phyloP scores from a whole-genome alignment of 164 flowering plant species.

The Pachysandra terminalis region DNA sequence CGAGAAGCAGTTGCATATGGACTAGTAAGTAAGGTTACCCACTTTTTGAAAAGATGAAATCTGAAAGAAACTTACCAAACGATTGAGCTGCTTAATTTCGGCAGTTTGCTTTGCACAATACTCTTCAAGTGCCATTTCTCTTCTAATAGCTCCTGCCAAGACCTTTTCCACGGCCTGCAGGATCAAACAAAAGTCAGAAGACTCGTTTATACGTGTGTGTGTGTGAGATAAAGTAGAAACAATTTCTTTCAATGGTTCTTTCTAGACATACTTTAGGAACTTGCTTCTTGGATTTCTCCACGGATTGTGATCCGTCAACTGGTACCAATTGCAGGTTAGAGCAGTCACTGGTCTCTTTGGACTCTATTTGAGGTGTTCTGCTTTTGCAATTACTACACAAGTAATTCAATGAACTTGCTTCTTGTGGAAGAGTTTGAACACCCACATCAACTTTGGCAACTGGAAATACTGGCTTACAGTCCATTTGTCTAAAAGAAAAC shows the following conservation, averaged over 20 bases:
- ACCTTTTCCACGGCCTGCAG: constrained; percentile 93
- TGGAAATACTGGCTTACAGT: constrained; percentile 37
- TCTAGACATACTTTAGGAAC: constrained; percentile 73
- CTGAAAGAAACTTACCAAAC: constrained; percentile 51
- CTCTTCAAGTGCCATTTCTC: constrained; percentile 97
- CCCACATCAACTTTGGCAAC: constrained; percentile 71
- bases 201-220: not conserved
- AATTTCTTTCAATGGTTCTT: constrained; percentile 1
- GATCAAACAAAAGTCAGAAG: not conserved
- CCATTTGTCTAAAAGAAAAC: constrained; percentile 61
- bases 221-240: not conserved
- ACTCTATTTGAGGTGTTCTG: constrained; percentile 28
- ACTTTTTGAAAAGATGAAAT: constrained; percentile 2
- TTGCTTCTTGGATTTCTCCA: constrained; percentile 51
- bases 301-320: constrained; percentile 43
- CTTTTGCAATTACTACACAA: constrained; percentile 66
- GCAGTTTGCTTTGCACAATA: constrained; percentile 70
- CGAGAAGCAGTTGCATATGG: not conserved
- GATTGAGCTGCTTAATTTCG: constrained; percentile 84
- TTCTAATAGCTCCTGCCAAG: constrained; percentile 89
- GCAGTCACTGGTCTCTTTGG: constrained; percentile 32
- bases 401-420: constrained; percentile 22
- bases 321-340: constrained; percentile 63
- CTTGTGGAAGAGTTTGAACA: constrained; percentile 58
- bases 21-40: not conserved